Base-by-base conservation (phyloP, 2,329 filamentous ascomycete genomes). In the Xylaria arbuscula region DNA sequence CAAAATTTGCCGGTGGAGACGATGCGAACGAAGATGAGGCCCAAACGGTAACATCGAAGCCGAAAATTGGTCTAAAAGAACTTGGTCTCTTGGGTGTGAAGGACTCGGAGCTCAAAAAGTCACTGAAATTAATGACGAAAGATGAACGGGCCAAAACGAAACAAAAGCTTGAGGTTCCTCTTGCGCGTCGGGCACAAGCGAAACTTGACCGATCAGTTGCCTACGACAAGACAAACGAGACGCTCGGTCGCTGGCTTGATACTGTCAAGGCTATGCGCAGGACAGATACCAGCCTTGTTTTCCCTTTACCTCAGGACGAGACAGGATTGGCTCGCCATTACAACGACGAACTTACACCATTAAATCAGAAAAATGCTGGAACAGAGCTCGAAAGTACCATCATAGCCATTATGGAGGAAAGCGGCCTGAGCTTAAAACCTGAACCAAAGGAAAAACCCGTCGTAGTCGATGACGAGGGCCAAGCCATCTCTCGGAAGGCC, bases 201-300 rank as follows among this genome's bases (percentile, higher is more conserved):
- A 89, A 90, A 58, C 81, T 98, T 17, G 91, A 97, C 76, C 92
- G 96, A 60, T 84, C 85, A 61, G 93, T 90, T 28, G 96, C 96
- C 2, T 97, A 94, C 74, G 89, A 94, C 42, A 94, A 97, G 83
- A 94, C 93, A 59, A 97, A 97, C 76, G 91, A 98, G 80, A 95
- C 94, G 0, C 84, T 99, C 32, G 90, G 93, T 71, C 89, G 93
- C 74, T 99, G 96, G 96, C 91, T 91, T 38, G 95, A 98, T 69
- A 98, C 96, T 0, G 94, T 99, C 76, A 97, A 98, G 81, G 89
- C 93, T 38, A 98, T 98, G 80, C 91, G 96, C 68, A 88, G 93
- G 73, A 94, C 95, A 1, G 96, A 98, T 71, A 93, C 97, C 79
- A 84, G 70, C 17, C 70, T 99, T 13, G 86, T 90, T 22, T 99